Conservation (phyloP, 768 basidiomycete species). For the Tricholoma terreum region DNA sequence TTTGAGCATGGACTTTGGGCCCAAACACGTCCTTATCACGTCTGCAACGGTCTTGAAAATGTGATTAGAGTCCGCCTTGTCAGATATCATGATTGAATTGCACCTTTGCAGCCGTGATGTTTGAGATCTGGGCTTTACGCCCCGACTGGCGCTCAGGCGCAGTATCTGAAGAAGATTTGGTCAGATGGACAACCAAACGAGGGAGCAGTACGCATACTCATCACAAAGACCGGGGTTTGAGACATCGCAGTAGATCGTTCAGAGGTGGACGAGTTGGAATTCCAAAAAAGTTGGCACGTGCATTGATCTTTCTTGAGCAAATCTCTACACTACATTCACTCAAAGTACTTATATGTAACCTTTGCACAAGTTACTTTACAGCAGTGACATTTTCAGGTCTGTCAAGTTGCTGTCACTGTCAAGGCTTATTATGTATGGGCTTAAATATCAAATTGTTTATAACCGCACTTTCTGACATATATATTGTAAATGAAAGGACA, state of each 20-base stretch:
- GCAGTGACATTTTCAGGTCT: too few relatives aligned
- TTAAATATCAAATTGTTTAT: too few relatives aligned
- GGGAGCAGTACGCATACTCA: slow-evolving; percentile 1
- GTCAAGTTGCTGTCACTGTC: too few relatives aligned
- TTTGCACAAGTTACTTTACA: too few relatives aligned
- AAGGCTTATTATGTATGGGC: too few relatives aligned
- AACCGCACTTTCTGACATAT: too few relatives aligned
- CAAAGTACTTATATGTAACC: too few relatives aligned
- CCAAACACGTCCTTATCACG: slow-evolving; percentile 95
- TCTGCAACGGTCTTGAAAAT: slow-evolving; percentile 84
- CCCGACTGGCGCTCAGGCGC: slow-evolving; percentile 93
- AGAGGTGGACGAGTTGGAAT: not conserved
- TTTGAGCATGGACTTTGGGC: slow-evolving; percentile 98
- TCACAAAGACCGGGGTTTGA: slow-evolving; percentile 10
- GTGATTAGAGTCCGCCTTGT: slow-evolving; percentile 2
- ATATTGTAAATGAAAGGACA: too few relatives aligned
- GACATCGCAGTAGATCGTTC: slow-evolving; percentile 5
- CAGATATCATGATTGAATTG: slow-evolving; percentile 16
- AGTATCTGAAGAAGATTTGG: slow-evolving; percentile 56
- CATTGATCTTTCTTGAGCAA: too few relatives aligned
- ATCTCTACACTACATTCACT: too few relatives aligned
- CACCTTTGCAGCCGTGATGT: slow-evolving; percentile 96
- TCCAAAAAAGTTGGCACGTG: not conserved
- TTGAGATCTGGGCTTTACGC: slow-evolving; percentile 93
- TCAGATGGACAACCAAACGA: not conserved